A percentile compares a stretch with the other conserved stretches of the same genome.
These are phyloP conservation scores for Podaxis sp. DNA, from an alignment of 768 basidiomycete species.

Conservation along the genomic window DNA sequence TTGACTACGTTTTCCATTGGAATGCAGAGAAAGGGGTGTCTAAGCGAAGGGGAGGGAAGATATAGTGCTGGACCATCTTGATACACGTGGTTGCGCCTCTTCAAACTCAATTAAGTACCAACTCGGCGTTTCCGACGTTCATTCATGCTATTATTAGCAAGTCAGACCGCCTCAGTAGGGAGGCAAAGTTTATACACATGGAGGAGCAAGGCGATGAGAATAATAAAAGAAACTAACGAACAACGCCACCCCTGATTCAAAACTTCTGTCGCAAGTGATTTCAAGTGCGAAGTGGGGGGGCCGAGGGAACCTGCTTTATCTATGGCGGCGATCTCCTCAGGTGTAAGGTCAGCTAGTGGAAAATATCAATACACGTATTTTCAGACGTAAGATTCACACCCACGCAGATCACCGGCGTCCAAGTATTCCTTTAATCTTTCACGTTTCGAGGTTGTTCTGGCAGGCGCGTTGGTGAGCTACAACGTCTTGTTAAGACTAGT, in stretches of 20 bases:
- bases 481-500: neutral
- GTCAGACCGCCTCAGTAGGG: neutral
- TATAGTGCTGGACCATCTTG: neutral
- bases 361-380: neutral
- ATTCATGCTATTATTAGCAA: neutral
- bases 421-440: constrained; percentile 68
- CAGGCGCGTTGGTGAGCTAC: neutral
- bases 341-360: constrained; percentile 47
- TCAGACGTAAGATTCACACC: constrained; percentile 7
- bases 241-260: neutral
- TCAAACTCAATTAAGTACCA: neutral
- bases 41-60: neutral
- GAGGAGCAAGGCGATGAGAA: neutral
- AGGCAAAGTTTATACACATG: neutral
- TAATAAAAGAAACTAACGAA: neutral
- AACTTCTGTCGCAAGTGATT: neutral
- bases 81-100: neutral
- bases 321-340: constrained; percentile 59
- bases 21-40: neutral
- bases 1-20: neutral
- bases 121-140: neutral
- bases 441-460: constrained; percentile 59
- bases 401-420: constrained; percentile 54
- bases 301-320: constrained; percentile 60
- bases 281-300: constrained; percentile 29